phyloP scores from a whole-genome alignment of 176 grass and related monocot genomes.

The Pontederia paniculata region DNA sequence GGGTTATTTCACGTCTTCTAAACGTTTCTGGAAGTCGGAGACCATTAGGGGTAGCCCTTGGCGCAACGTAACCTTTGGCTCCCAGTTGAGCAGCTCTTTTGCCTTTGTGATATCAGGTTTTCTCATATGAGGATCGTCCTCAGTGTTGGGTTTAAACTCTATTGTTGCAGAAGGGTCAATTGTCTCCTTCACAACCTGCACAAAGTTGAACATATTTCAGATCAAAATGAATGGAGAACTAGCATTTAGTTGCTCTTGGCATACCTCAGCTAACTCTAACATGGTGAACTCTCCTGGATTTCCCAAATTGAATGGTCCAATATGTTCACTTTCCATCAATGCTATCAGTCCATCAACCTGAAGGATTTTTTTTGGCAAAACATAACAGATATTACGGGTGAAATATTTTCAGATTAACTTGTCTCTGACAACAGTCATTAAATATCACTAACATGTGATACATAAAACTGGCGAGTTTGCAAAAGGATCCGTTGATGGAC shows the following conservation, averaged over 20 bases:
- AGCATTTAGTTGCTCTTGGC: background rate
- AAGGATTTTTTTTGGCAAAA: background rate
- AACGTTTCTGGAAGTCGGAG: conserved; percentile 73
- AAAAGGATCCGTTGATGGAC: too few relatives aligned
- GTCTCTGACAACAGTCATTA: background rate
- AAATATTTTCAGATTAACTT: background rate
- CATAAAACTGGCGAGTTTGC: too few relatives aligned
- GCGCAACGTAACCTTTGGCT: conserved; percentile 70
- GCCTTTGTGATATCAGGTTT: conserved; percentile 94
- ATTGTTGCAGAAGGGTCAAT: conserved; percentile 69
- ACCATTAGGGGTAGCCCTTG: conserved; percentile 81
- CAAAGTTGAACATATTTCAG: background rate
- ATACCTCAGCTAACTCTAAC: conserved; percentile 90
- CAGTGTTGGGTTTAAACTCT: conserved; percentile 80
- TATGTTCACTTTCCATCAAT: conserved; percentile 80
- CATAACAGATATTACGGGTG: conserved; percentile 1
- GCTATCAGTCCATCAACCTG: conserved; percentile 85
- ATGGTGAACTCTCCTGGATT: conserved; percentile 99
- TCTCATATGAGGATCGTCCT: conserved; percentile 97
- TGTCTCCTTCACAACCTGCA: conserved; percentile 85
- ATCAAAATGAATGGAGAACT: background rate
- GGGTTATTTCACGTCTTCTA: conserved; percentile 54
- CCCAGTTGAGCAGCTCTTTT: conserved; percentile 79
- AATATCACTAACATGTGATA: too few relatives aligned
- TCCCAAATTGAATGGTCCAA: conserved; percentile 97